Conservation (phyloP, 805 yeast genomes). For the Candida alai region DNA sequence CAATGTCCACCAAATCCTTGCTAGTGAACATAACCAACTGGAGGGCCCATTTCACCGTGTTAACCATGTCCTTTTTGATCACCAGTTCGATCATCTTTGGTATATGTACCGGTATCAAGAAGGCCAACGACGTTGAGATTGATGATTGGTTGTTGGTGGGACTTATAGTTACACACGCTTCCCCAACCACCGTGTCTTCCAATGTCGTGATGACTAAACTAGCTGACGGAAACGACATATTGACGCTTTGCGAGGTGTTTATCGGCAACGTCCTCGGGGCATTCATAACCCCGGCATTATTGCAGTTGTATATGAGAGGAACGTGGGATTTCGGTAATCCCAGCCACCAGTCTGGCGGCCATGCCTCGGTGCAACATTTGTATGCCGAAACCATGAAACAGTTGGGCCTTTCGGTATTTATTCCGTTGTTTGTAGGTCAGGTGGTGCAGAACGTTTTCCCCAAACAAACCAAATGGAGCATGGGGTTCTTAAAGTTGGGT, state of each 20-base stretch:
- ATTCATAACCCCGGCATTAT: constrained; percentile 79
- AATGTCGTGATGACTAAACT: constrained; percentile 88
- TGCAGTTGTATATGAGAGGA: constrained; percentile 62
- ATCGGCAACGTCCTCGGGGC: constrained; percentile 84
- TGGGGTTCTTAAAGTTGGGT: constrained; percentile 53
- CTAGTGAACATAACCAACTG: constrained; percentile 64
- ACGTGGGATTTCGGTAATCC: constrained; percentile 81
- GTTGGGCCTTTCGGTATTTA: constrained; percentile 76
- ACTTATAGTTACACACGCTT: constrained; percentile 73
- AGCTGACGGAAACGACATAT: constrained; percentile 78
- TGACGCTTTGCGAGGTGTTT: constrained; percentile 80
- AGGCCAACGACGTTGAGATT: constrained; percentile 54
- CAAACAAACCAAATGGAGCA: constrained; percentile 55
- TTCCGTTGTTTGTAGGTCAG: constrained; percentile 88
- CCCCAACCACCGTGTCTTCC: constrained; percentile 90
- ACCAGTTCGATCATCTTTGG: constrained; percentile 73
- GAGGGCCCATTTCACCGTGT: constrained; percentile 77
- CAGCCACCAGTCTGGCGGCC: constrained; percentile 43
- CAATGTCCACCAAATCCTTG: constrained; percentile 65
- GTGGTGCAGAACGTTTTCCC: constrained; percentile 70
- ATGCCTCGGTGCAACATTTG: constrained; percentile 47
- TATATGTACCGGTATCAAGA: constrained; percentile 61
- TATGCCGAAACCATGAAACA: constrained; percentile 83
- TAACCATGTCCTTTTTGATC: constrained; percentile 64
- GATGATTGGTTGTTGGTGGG: constrained; percentile 80